Evolutionary conservation across 768 basidiomycete species (phyloP), one percentile per base, ranked within the genome.

Genomic region (Phaffia tasmanica): DNA sequence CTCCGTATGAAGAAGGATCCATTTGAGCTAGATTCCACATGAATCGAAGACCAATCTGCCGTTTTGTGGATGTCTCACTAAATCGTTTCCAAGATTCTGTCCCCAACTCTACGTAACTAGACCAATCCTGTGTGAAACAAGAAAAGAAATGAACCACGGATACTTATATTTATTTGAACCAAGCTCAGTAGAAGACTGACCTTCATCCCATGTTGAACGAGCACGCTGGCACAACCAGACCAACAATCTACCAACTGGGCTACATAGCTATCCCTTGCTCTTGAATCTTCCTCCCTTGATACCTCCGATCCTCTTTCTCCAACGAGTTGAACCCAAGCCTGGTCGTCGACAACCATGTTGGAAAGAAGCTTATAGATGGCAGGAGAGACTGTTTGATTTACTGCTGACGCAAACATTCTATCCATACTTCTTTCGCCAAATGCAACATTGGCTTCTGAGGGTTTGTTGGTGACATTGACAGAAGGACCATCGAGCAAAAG

Each of bases 161-260:
- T 11, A 61, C n/a, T 11, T 7, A 46, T 57, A 27, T 7, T 32
- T 11, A 11, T 56, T 29, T 23, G 54, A 23, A 8, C 60, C 7
- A 35, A 50, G 25, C 6, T 48, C 21, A 57, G 42, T 47, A 59
- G 32, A 64, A 64, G 46, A 66, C 75, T 35, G 21, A 84, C 83
- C 71, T 77, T 76, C 64, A 77, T 68, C 25, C 77, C 74, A 65
- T 83, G 82, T 70, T 81, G 81, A 7, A 86, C 81, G 19, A 84
- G 71, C 21, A 89, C 80, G 64, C 80, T 79, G 0, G 83, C 83
- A 70, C 85, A 88, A 5, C 84, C 83, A 8, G 86, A 79, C 87
- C 88, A 91, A 70, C 84, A 85, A 63, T 83, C 81, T 42, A 88
- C 79, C 79, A 87, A 83, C 30, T 75, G 72, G 70, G 83, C 82